A percentile compares a stretch with the other conserved stretches of the same genome.
Evolutionary conservation across 768 basidiomycete genomes (phyloP).

Genomic region (Boletellus sp.): DNA sequence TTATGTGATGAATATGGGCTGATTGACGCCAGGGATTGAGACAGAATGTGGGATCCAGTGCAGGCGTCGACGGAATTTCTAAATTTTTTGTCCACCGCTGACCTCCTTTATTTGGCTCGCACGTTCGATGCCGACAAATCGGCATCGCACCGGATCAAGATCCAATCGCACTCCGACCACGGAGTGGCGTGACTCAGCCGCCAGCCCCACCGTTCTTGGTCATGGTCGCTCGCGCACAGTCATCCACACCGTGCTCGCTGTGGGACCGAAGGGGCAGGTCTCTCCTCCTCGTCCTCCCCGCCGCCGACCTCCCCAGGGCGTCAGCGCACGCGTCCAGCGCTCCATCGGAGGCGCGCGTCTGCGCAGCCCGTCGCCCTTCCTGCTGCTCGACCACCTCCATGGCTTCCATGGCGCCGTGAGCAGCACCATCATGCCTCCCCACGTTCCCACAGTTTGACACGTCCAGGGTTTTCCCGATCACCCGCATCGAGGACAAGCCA

Average conservation of each 20-base stretch:
- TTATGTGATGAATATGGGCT: not conserved
- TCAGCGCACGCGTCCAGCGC: conserved; percentile 77
- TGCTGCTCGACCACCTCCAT: conserved; percentile 86
- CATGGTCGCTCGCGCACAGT: no score
- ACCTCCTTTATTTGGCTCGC: conserved; percentile 23
- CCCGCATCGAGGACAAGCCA: conserved; percentile 87
- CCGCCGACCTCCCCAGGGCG: conserved; percentile 47
- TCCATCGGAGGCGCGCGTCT: conserved; percentile 76
- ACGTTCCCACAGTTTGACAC: not conserved
- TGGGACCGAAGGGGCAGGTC: no score
- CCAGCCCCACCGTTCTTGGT: no score
- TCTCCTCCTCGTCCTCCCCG: not conserved
- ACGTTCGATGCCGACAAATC: conserved; percentile 21
- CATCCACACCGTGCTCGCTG: no score
- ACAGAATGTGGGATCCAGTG: no score
- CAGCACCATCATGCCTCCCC: conserved; percentile 5
- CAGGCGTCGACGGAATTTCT: not conserved
- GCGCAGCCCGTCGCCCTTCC: conserved; percentile 83
- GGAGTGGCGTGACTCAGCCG: no score
- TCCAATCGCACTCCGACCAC: not conserved
- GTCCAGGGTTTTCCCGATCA: conserved; percentile 87
- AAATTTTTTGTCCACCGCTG: not conserved
- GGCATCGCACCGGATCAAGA: not conserved
- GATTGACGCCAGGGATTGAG: conserved; percentile 7
- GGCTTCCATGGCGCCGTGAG: conserved; percentile 65